These are phyloP conservation scores for Phytomonas francai DNA, from an alignment of 208 protist species.

Conservation along the genomic window DNA sequence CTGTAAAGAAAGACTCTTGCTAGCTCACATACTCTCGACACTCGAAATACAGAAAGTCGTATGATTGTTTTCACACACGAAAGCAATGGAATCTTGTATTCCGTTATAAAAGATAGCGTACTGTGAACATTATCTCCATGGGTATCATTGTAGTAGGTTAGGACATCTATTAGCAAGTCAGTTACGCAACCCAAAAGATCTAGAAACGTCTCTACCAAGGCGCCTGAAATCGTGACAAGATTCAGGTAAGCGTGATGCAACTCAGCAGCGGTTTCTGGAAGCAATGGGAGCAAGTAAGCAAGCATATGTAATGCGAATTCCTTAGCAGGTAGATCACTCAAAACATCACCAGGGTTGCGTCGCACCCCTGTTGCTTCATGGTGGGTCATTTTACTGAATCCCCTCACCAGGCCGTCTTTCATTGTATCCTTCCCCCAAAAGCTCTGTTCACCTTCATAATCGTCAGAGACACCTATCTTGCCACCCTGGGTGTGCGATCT, in stretches of 20 bases:
- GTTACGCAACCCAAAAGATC: not conserved
- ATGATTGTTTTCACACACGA: constrained; percentile 41
- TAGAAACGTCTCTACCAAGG: not conserved
- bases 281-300: not conserved
- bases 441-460: not conserved
- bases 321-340: not conserved
- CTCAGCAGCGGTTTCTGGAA: not conserved
- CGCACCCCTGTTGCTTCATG: not conserved
- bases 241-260: not conserved
- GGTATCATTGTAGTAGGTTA: not conserved
- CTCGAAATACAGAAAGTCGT: constrained; percentile 39
- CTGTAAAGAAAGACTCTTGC: constrained; percentile 37
- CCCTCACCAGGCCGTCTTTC: not conserved
- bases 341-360: not conserved
- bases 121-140: not conserved
- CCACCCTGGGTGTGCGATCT: not conserved
- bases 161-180: not conserved
- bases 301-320: not conserved
- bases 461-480: not conserved
- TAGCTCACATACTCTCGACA: constrained; percentile 32
- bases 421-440: not conserved
- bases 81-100: constrained; percentile 49
- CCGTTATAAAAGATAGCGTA: constrained; percentile 24
- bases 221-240: not conserved
- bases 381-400: not conserved